These are phyloP conservation scores for Aspergillus nidulans DNA, from an alignment of 495 filamentous ascomycete genomes.

Conservation along the genomic window DNA sequence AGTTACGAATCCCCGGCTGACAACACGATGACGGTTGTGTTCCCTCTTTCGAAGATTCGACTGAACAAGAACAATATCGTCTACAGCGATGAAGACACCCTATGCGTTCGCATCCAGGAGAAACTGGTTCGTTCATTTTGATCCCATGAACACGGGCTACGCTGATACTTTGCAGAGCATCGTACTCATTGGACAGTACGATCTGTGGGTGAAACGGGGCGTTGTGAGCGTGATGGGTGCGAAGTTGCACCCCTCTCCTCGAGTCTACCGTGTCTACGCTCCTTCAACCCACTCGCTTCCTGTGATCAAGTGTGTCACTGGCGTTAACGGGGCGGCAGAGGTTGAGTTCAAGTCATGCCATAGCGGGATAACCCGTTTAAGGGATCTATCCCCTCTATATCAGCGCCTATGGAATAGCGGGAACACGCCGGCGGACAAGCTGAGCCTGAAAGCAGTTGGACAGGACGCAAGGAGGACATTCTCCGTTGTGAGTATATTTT, in stretches of 20 bases:
- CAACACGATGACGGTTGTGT: conserved; percentile 32
- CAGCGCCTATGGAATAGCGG: conserved; percentile 67
- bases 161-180: conserved; percentile 49
- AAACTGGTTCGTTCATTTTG: conserved; percentile 31
- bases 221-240: conserved; percentile 64
- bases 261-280: conserved; percentile 60
- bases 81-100: conserved; percentile 35
- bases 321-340: conserved; percentile 44
- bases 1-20: conserved; percentile 36
- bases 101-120: conserved; percentile 42
- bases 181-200: conserved; percentile 68
- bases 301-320: conserved; percentile 54
- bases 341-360: conserved; percentile 51
- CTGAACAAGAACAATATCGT: conserved; percentile 38
- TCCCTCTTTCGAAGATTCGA: conserved; percentile 39
- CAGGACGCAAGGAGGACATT: conserved; percentile 33
- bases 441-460: conserved; percentile 27
- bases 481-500: conserved; percentile 34
- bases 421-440: conserved; percentile 34
- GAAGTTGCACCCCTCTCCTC: conserved; percentile 49
- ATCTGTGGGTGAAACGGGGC: conserved; percentile 61
- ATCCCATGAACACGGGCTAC: not conserved
- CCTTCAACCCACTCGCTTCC: conserved; percentile 75
- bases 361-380: conserved; percentile 53
- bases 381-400: conserved; percentile 63